These are phyloP conservation scores for Rubia tinctorum DNA, from an alignment of 305 asterid species.

Conservation along the genomic window DNA sequence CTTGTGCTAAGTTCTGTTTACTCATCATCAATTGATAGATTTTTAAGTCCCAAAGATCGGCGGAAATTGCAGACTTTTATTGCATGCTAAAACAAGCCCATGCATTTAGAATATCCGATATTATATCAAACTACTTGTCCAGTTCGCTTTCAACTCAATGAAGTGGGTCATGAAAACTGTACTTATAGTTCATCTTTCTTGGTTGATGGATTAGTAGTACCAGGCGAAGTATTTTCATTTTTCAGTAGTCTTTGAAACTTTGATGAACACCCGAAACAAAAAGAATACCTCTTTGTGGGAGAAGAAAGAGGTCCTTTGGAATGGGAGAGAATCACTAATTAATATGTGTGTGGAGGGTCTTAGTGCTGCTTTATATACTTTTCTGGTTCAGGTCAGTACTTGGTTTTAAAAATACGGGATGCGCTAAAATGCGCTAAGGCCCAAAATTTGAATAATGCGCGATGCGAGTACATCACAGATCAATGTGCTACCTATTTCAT, in stretches of 20 bases:
- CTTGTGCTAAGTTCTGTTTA: neutral
- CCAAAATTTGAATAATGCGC: too few relatives aligned
- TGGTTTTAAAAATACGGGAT: too few relatives aligned
- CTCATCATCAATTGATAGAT: neutral
- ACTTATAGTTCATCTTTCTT: neutral
- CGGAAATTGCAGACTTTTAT: neutral
- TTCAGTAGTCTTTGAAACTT: conserved; percentile 1
- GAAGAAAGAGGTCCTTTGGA: neutral
- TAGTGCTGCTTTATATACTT: neutral
- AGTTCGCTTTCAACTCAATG: neutral
- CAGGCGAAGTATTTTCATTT: neutral
- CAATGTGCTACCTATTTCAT: too few relatives aligned
- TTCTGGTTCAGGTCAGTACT: neutral
- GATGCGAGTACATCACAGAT: too few relatives aligned
- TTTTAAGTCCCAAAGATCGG: neutral
- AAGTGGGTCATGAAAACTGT: neutral
- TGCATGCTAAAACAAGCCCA: neutral
- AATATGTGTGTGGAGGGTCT: neutral
- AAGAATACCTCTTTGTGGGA: neutral
- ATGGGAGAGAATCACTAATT: neutral
- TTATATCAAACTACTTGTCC: neutral
- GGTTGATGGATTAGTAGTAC: neutral
- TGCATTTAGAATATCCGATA: neutral
- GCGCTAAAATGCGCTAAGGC: too few relatives aligned
- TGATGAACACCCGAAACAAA: neutral